These are phyloP conservation scores for Arabidopsis hybrid DNA, from an alignment of 441 rosid species.

Conservation along the genomic window DNA sequence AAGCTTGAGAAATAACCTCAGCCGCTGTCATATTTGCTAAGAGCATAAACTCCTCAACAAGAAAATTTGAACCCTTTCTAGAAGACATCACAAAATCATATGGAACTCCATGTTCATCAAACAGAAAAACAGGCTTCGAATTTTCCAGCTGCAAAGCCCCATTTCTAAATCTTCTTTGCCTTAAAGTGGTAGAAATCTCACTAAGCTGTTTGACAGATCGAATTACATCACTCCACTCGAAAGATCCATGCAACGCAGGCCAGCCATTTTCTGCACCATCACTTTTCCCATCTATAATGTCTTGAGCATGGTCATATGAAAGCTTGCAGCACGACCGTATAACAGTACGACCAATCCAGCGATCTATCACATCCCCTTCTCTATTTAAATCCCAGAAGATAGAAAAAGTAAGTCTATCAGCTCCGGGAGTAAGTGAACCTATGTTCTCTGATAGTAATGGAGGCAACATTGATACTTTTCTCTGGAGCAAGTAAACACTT, in stretches of 20 bases:
- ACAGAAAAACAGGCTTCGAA: slow-evolving; percentile 57
- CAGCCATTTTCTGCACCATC: slow-evolving; percentile 45
- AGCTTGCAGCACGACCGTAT: slow-evolving; percentile 90
- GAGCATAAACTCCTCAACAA: slow-evolving; percentile 97
- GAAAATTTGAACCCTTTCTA: slow-evolving; percentile 62
- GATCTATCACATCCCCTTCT: slow-evolving; percentile 64
- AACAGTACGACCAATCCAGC: slow-evolving; percentile 84
- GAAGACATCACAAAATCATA: slow-evolving; percentile 60
- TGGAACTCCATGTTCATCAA: slow-evolving; percentile 82
- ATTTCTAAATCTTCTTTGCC: slow-evolving; percentile 63
- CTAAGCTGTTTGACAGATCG: slow-evolving; percentile 63
- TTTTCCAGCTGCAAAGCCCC: slow-evolving; percentile 83
- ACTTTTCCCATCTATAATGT: slow-evolving; percentile 57
- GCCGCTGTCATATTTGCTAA: slow-evolving; percentile 92
- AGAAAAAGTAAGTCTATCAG: slow-evolving; percentile 85
- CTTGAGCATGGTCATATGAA: slow-evolving; percentile 81
- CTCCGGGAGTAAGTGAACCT: slow-evolving; percentile 89
- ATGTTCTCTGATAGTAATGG: slow-evolving; percentile 71
- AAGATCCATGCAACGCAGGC: slow-evolving; percentile 70
- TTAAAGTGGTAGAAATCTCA: slow-evolving; percentile 65
- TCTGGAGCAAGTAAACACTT: slow-evolving; percentile 70
- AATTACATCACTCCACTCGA: slow-evolving; percentile 71
- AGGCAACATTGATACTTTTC: slow-evolving; percentile 85
- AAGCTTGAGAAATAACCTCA: slow-evolving; percentile 84
- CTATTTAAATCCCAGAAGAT: slow-evolving; percentile 79